Conservation (phyloP, 768 basidiomycete genomes). For the Boletus edulis region DNA sequence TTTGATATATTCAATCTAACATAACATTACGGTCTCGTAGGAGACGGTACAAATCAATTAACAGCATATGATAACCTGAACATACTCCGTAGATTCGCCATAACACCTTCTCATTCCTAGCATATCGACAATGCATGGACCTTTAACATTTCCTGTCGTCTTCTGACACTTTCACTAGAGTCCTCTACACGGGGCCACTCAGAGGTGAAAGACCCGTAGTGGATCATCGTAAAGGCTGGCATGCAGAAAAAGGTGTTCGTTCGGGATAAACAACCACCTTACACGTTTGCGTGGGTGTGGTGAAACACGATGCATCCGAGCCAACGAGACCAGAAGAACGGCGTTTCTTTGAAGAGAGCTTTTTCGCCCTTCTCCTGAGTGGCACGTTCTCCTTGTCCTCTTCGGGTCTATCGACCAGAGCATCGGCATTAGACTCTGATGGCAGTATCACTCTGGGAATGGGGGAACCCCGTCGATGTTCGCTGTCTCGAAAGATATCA, state of each 20-base stretch:
- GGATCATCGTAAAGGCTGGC: constrained; percentile 20
- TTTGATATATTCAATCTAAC: constrained; percentile 18
- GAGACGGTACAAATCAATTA: constrained; percentile 32
- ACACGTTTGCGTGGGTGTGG: constrained; percentile 3
- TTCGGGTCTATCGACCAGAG: constrained; percentile 19
- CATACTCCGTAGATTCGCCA: constrained; percentile 20
- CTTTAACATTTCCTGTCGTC: background rate
- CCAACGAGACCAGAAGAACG: constrained; percentile 1
- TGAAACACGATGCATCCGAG: constrained; percentile 1
- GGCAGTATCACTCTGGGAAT: background rate
- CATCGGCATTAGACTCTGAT: background rate
- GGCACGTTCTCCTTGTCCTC: constrained; percentile 62
- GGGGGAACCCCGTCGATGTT: constrained; percentile 12
- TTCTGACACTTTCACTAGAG: background rate
- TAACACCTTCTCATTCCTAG: constrained; percentile 1
- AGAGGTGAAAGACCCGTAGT: background rate
- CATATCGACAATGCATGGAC: constrained; percentile 4
- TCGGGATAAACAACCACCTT: constrained; percentile 6
- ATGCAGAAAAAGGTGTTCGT: constrained; percentile 15
- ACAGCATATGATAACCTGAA: constrained; percentile 29
- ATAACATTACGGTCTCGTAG: constrained; percentile 28
- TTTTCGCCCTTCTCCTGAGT: constrained; percentile 47
- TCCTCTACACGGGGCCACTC: background rate
- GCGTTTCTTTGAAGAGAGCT: constrained; percentile 31
- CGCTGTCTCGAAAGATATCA: constrained; percentile 48